Evolutionary conservation across 306 rosid genomes (phyloP), one percentile per base, ranked within the genome.

Genomic region (Quercus cerris): DNA sequence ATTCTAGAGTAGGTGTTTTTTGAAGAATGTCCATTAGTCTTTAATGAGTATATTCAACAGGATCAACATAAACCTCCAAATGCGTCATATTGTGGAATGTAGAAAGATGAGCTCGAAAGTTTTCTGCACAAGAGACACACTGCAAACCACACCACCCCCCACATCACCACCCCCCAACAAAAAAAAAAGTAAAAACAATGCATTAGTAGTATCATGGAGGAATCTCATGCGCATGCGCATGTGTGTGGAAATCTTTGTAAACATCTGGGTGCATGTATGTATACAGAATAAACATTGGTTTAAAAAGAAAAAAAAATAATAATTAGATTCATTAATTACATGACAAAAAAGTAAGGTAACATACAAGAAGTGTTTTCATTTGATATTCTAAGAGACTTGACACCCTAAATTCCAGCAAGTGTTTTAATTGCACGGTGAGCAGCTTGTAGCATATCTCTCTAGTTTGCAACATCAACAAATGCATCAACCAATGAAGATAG

Each of bases 1-100:
- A 20, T 82, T 77, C 70, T 11, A 77, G 70, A 19, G 52, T 62
- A 71, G 78, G 81, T 33, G 78, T 62, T 62, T 54, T 82, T 19
- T 57, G 63, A 64, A 82, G 85, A 82, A 82, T 77, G 64, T 54
- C 55, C 70, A 72, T 63, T 38, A 82, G 20, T 14, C 18, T 28
- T 14, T 35, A 41, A 49, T 17, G 55, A 20, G 71, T 77, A 54
- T 1, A 27, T 44, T 44, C 49, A 11, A 71, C 20, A 4, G 1
- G 5, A 12, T 3, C 3, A 33, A 31, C 35, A 31, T 4, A 31
- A 78, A 82, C 63, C 20, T 17, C 15, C 54, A 77, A 66, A 62
- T 71, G 77, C 22, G 61, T 81, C 77, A 71, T 55, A 71, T 77
- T 76, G 64, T 62, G 27, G 77, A 81, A 81, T 5, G 52, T 12